Conservation (phyloP, 768 basidiomycete genomes). For the Agrocybe pediades region DNA sequence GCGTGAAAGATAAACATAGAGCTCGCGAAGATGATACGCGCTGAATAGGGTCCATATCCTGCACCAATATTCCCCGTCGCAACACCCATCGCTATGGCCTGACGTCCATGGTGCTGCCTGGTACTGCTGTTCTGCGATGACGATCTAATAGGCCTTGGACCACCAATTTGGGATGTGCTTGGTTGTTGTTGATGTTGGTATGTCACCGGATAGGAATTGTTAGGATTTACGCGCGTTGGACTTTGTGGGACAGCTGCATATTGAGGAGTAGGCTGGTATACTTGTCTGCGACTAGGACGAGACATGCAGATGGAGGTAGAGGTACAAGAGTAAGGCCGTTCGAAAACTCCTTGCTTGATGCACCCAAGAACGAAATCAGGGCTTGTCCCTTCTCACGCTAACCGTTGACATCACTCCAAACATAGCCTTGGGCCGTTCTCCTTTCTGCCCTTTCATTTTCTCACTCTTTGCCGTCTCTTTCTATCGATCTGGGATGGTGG, state of each 20-base stretch:
- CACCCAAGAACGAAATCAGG: no score
- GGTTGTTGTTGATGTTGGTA: slow-evolving; percentile 19
- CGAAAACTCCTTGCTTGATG: slow-evolving; percentile 11
- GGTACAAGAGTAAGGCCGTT: slow-evolving; percentile 12
- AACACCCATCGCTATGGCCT: slow-evolving; percentile 74
- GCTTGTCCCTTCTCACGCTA: slow-evolving; percentile 27
- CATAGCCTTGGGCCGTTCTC: not conserved
- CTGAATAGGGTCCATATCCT: slow-evolving; percentile 88
- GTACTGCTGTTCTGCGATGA: slow-evolving; percentile 24
- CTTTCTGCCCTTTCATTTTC: no score
- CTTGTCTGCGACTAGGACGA: slow-evolving; percentile 35
- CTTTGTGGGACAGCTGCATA: slow-evolving; percentile 71
- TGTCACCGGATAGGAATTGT: slow-evolving; percentile 12
- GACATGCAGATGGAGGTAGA: slow-evolving; percentile 32
- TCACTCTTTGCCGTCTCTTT: not conserved
- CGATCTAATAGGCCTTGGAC: slow-evolving; percentile 24
- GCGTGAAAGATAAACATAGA: no score
- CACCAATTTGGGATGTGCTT: slow-evolving; percentile 21
- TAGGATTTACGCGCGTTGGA: slow-evolving; percentile 28
- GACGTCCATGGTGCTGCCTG: slow-evolving; percentile 39
- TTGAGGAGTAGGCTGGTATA: slow-evolving; percentile 50
- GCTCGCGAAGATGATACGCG: slow-evolving; percentile 34
- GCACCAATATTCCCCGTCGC: slow-evolving; percentile 78
- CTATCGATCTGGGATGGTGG: not conserved
- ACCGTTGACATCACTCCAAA: slow-evolving; percentile 11